phyloP scores from a whole-genome alignment of 169 alveolate species.

The Fabrea salina region DNA sequence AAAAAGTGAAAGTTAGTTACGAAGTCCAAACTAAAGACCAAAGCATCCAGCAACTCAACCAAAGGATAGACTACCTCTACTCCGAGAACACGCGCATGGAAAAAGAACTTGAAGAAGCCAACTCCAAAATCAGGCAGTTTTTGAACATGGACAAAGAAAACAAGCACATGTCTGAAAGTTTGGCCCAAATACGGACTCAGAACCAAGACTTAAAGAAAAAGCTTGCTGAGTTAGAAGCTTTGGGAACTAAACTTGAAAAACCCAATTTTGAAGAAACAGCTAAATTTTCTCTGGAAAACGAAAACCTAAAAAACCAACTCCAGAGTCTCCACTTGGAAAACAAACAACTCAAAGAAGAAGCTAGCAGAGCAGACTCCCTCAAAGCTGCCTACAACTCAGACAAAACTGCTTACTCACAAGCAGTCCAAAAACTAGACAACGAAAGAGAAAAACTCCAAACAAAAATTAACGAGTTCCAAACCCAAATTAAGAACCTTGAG shows the following conservation, averaged over 20 bases:
- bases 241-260: neutral
- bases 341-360: neutral
- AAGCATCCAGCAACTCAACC: neutral
- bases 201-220: neutral
- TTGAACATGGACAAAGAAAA: conserved; percentile 16
- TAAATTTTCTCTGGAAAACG: neutral
- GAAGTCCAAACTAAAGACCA: neutral
- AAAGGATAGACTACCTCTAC: conserved; percentile 7
- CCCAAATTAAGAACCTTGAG: neutral
- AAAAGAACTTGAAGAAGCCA: neutral
- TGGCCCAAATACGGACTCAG: neutral
- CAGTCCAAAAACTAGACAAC: neutral
- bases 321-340: neutral
- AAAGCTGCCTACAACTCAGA: conserved; percentile 17
- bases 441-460: neutral
- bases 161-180: neutral
- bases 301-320: neutral
- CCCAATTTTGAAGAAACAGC: neutral
- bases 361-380: neutral
- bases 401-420: conserved; percentile 22
- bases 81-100: conserved; percentile 9
- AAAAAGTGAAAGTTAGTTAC: neutral
- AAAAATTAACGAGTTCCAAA: neutral
- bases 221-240: neutral
- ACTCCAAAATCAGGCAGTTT: neutral